A percentile compares a stretch with the other conserved stretches of the same genome.
Conservation (phyloP, 169 alveolate genomes). For the Miamiensis avidus region DNA sequence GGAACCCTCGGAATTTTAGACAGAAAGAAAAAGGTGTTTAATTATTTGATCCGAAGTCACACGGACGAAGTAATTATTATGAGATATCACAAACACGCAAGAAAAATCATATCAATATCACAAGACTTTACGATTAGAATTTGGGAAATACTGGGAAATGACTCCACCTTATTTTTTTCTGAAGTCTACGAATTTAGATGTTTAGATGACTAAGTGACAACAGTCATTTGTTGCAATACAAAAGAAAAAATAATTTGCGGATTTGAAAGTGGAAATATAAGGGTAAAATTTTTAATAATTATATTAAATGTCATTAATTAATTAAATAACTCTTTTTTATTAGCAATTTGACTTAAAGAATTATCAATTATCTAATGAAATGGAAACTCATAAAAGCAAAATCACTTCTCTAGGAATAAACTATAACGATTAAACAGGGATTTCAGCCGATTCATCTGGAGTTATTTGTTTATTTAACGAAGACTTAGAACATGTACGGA, state of each 20-base stretch:
- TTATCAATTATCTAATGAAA: not conserved
- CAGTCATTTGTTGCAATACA: not conserved
- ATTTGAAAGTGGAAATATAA: slow-evolving; percentile 14
- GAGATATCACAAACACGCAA: slow-evolving; percentile 15
- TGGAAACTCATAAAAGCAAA: not conserved
- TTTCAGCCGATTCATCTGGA: not conserved
- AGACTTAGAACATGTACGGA: not conserved
- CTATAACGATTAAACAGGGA: not conserved
- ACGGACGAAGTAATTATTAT: slow-evolving; percentile 7
- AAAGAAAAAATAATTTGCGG: slow-evolving; percentile 17
- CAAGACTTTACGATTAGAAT: slow-evolving; percentile 18
- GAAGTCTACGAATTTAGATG: slow-evolving; percentile 21
- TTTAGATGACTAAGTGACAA: slow-evolving; percentile 18
- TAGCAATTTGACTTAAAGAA: slow-evolving; percentile 25
- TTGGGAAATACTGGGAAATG: slow-evolving; percentile 19
- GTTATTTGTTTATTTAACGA: not conserved
- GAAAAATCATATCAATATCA: slow-evolving; percentile 3
- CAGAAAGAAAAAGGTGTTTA: slow-evolving; percentile 8
- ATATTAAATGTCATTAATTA: no score
- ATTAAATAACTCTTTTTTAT: no score
- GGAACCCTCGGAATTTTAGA: slow-evolving; percentile 21
- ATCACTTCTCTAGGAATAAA: not conserved
- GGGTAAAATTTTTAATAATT: no score
- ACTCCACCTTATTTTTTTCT: slow-evolving; percentile 7
- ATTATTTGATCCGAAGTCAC: slow-evolving; percentile 12